These are phyloP conservation scores for Tulasnella sp. DNA, from an alignment of 768 basidiomycete genomes.

Conservation along the genomic window DNA sequence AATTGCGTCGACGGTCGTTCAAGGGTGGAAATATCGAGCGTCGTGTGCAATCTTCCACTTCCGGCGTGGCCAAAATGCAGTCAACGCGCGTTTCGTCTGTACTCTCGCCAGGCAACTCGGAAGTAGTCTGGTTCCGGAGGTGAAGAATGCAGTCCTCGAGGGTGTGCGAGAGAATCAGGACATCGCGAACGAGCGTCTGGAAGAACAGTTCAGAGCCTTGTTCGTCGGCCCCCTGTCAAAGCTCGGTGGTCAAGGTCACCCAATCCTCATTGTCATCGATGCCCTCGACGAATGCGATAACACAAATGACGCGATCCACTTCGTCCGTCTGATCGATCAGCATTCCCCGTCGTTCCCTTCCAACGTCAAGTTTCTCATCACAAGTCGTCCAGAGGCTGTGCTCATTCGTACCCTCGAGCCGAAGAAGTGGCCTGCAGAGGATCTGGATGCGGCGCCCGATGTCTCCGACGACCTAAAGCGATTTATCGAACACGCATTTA, in stretches of 20 bases:
- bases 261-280: too few relatives aligned
- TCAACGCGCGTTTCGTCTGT: neutral
- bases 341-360: too few relatives aligned
- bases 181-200: neutral
- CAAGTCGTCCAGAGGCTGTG: too few relatives aligned
- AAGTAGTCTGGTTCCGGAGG: neutral
- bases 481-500: too few relatives aligned
- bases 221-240: neutral
- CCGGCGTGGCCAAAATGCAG: neutral
- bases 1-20: neutral
- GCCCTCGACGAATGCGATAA: too few relatives aligned
- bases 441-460: too few relatives aligned
- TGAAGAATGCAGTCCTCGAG: neutral
- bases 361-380: too few relatives aligned
- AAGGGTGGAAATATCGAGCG: neutral
- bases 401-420: too few relatives aligned
- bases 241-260: neutral
- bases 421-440: too few relatives aligned
- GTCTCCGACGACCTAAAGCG: too few relatives aligned
- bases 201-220: neutral
- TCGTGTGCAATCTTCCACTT: neutral
- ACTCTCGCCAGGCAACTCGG: neutral
- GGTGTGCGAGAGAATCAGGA: neutral
- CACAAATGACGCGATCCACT: too few relatives aligned
- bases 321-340: too few relatives aligned